A percentile compares a stretch with the other conserved stretches of the same genome.
Evolutionary conservation across 345 rosid species (phyloP).

Genomic region (Carallia brachiata): DNA sequence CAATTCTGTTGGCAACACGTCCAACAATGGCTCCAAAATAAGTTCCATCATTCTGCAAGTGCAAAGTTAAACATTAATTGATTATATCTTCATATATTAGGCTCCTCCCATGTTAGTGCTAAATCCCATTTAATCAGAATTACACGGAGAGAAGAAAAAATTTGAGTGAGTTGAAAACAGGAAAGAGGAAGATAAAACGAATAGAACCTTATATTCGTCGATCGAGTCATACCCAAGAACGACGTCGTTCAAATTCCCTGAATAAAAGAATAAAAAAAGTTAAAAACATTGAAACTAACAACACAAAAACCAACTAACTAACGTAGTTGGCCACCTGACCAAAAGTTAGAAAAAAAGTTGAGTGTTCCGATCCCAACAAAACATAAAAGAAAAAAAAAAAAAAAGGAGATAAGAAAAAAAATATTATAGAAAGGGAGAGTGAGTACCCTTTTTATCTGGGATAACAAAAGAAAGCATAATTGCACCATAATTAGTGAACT

Average conservation of each 20-base stretch:
- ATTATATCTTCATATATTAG: too few species aligned
- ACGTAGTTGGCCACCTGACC: too few species aligned
- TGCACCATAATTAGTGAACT: conserved; percentile 66
- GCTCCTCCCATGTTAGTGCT: too few species aligned
- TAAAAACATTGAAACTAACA: background rate
- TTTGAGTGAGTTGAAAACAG: background rate
- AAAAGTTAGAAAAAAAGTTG: too few species aligned
- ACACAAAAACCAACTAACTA: too few species aligned
- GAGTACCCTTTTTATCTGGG: conserved; percentile 55
- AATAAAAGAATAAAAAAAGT: background rate
- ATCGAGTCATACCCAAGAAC: conserved; percentile 50
- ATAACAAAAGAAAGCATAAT: conserved; percentile 50
- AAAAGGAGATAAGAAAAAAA: background rate
- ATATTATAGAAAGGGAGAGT: too few species aligned
- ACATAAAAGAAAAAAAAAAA: background rate
- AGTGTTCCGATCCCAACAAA: background rate
- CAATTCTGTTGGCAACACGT: conserved; percentile 33
- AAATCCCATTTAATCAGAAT: background rate
- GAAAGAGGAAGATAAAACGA: background rate
- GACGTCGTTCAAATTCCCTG: conserved; percentile 53
- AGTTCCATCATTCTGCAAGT: conserved; percentile 22
- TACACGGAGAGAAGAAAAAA: background rate
- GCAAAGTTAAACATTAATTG: too few species aligned
- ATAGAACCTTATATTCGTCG: conserved; percentile 45
- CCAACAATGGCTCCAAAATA: conserved; percentile 35